phyloP scores from a whole-genome alignment of 257 asterid genomes.

The Galeopsis tetrahit region DNA sequence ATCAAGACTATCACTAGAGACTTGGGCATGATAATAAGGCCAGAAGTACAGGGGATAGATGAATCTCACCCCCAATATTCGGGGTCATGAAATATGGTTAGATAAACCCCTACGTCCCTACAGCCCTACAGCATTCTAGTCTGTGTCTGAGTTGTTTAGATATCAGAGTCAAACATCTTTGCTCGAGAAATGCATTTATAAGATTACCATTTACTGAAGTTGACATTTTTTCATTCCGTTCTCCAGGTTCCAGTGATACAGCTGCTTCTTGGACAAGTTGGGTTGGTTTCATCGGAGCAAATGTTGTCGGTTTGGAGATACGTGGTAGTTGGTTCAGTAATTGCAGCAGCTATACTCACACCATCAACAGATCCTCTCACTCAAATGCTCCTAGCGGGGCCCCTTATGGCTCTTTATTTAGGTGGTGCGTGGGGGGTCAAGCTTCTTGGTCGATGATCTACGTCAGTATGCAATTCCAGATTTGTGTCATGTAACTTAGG shows the following conservation, averaged over 20 bases:
- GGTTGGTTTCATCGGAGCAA: conserved; percentile 89
- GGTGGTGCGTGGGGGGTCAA: conserved; percentile 92
- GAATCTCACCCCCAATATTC: not conserved
- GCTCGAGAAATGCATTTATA: not conserved
- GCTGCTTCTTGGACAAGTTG: conserved; percentile 89
- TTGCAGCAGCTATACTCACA: conserved; percentile 96
- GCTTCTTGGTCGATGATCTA: conserved; percentile 65
- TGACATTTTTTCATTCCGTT: conserved; percentile 4
- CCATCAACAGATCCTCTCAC: conserved; percentile 99
- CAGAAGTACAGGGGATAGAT: not conserved
- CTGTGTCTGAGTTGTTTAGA: not conserved
- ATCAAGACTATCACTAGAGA: not conserved
- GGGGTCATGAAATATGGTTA: not conserved
- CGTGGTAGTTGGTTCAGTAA: conserved; percentile 98
- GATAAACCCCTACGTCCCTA: not conserved
- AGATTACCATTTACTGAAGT: not conserved
- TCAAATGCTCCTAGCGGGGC: conserved; percentile 90
- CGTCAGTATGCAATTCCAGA: not conserved
- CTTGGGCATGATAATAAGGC: conserved; percentile 4
- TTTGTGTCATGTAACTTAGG: no score
- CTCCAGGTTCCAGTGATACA: conserved; percentile 96
- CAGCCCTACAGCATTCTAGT: not conserved
- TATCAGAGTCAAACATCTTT: not conserved
- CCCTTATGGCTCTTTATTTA: conserved; percentile 89
- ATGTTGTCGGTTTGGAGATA: conserved; percentile 99